Conservation (phyloP, 495 filamentous ascomycete species). For the Penicillium atrosanguineum region DNA sequence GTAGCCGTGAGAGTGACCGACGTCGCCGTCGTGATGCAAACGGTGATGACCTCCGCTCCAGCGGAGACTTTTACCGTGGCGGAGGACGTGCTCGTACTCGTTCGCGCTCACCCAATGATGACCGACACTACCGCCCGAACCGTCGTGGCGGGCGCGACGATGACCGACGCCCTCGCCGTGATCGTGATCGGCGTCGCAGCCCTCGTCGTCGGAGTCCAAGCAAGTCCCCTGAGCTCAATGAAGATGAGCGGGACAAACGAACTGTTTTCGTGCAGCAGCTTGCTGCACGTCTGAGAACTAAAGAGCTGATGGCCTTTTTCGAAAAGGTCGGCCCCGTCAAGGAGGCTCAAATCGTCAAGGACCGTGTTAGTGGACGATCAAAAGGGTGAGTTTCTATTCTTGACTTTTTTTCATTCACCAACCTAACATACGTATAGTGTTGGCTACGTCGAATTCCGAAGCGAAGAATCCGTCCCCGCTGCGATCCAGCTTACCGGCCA, state of each 20-base stretch:
- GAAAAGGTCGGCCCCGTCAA: constrained; percentile 94
- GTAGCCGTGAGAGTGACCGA: constrained; percentile 76
- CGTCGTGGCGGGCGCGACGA: constrained; percentile 26
- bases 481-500: constrained; percentile 99
- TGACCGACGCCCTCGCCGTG: constrained; percentile 40
- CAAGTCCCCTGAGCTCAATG: constrained; percentile 68
- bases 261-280: constrained; percentile 99
- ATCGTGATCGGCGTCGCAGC: constrained; percentile 54
- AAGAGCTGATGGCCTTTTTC: constrained; percentile 92
- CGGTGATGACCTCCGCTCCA: constrained; percentile 60
- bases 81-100: constrained; percentile 66
- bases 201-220: constrained; percentile 46
- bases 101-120: constrained; percentile 71
- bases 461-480: constrained; percentile 87
- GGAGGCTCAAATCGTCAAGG: constrained; percentile 99
- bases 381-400: constrained; percentile 73
- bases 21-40: constrained; percentile 78
- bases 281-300: constrained; percentile 85
- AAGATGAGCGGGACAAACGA: constrained; percentile 94
- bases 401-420: background rate
- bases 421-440: constrained; percentile 58
- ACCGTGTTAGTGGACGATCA: constrained; percentile 90
- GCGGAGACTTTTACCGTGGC: constrained; percentile 74
- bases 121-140: constrained; percentile 73
- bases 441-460: constrained; percentile 98